These are phyloP conservation scores for Trichodelitschia bisporula DNA, from an alignment of 495 filamentous ascomycete species.

Conservation along the genomic window DNA sequence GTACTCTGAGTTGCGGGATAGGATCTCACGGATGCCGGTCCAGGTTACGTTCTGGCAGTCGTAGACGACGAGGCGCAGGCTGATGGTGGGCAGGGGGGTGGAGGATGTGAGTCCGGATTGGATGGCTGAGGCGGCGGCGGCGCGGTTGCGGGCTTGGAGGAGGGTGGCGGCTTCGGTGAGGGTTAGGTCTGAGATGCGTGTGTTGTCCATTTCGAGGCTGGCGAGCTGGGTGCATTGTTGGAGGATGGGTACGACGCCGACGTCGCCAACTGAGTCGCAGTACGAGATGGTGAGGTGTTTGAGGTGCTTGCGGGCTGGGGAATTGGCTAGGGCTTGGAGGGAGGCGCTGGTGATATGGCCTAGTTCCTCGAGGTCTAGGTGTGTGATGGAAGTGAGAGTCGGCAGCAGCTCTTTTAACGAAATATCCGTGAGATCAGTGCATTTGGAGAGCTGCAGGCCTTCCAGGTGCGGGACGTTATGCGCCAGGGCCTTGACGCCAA, in stretches of 20 bases:
- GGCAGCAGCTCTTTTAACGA: constrained; percentile 47
- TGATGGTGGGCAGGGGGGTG: constrained; percentile 21
- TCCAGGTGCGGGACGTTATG: constrained; percentile 56
- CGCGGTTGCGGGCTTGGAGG: constrained; percentile 32
- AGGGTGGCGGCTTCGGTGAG: constrained; percentile 64
- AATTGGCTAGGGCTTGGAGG: constrained; percentile 44
- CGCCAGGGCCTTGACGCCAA: constrained; percentile 39
- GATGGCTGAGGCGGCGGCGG: constrained; percentile 17
- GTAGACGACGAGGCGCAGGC: constrained; percentile 60
- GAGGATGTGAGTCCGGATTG: constrained; percentile 1
- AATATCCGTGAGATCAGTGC: constrained; percentile 43
- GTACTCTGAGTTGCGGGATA: constrained; percentile 58
- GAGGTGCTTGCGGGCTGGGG: constrained; percentile 43
- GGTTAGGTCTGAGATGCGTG: constrained; percentile 65
- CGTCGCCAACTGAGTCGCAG: constrained; percentile 66
- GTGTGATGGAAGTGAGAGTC: constrained; percentile 50
- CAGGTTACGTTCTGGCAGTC: constrained; percentile 81
- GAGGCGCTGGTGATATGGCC: constrained; percentile 47
- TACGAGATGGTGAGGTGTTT: constrained; percentile 73
- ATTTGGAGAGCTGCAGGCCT: constrained; percentile 56
- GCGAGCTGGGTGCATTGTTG: constrained; percentile 42
- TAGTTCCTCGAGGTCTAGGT: constrained; percentile 78
- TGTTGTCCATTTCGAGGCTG: constrained; percentile 81
- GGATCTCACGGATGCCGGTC: constrained; percentile 69
- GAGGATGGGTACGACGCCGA: constrained; percentile 63